Conservation (phyloP, 83 land plant genomes). For the Picea abies region DNA sequence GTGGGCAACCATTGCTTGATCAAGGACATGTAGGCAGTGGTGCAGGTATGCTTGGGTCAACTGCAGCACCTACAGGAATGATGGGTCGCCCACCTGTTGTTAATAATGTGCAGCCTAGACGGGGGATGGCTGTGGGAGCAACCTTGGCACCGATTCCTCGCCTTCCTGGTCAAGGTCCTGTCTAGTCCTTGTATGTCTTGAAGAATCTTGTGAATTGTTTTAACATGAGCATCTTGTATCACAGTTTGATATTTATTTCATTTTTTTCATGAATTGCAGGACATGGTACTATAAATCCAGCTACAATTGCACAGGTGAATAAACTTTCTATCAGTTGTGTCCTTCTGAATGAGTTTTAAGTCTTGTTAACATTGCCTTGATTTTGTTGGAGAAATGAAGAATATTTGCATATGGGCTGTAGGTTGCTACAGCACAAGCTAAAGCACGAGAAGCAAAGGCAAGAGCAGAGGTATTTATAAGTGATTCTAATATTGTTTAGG, state of each 20-base stretch:
- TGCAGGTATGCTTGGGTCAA: conserved; percentile 1
- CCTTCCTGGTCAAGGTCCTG: neutral
- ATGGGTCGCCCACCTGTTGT: conserved; percentile 10
- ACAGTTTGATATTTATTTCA: neutral
- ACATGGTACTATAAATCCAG: conserved; percentile 4
- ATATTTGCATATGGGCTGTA: neutral
- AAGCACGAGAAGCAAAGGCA: conserved; percentile 6
- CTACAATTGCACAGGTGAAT: conserved; percentile 11
- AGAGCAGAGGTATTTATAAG: conserved; percentile 8
- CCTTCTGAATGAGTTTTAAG: neutral
- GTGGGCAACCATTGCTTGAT: conserved; percentile 3
- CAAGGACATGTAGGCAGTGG: conserved; percentile 17
- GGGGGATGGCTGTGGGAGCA: conserved; percentile 4
- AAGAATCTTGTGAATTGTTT: neutral
- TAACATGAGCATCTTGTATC: neutral
- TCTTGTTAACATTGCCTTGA: neutral
- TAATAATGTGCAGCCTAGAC: conserved; percentile 9
- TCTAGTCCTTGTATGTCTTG: neutral
- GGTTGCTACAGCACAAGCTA: conserved; percentile 15
- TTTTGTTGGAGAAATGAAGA: neutral
- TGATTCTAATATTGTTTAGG: too few species aligned
- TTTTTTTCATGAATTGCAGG: neutral
- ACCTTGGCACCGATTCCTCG: conserved; percentile 10
- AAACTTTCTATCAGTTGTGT: neutral
- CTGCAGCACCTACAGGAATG: conserved; percentile 13